Conservation (phyloP, 768 basidiomycete species). For the Clavulina sp. region DNA sequence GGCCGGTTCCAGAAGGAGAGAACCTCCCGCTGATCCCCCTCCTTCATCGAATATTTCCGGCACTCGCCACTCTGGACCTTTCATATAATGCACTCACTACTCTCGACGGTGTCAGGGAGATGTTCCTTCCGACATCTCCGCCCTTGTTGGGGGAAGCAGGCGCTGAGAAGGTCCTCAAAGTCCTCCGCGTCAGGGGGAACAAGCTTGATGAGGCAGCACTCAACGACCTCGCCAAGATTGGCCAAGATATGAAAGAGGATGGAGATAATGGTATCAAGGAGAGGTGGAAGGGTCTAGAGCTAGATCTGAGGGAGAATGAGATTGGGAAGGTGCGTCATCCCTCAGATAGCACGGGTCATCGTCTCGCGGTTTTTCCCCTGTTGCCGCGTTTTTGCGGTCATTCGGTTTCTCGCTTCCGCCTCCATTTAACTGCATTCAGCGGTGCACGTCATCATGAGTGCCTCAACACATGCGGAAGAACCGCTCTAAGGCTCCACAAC, state of each 20-base stretch:
- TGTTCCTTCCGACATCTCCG: constrained; percentile 5
- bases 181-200: constrained; percentile 7
- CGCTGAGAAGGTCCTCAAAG: constrained; percentile 5
- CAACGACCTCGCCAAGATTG: constrained; percentile 6
- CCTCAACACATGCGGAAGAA: too few relatives aligned
- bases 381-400: too few relatives aligned
- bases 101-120: constrained; percentile 39
- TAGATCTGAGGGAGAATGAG: constrained; percentile 71
- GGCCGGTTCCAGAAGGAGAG: not conserved
- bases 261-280: too few relatives aligned
- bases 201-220: not conserved
- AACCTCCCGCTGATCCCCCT: constrained; percentile 25
- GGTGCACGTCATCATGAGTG: too few relatives aligned
- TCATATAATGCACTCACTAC: constrained; percentile 55
- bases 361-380: too few relatives aligned
- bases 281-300: constrained; percentile 73
- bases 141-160: not conserved
- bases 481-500: too few relatives aligned
- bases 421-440: too few relatives aligned
- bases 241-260: constrained; percentile 19
- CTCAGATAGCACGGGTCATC: not conserved
- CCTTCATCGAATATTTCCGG: constrained; percentile 51
- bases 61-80: constrained; percentile 47
- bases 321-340: constrained; percentile 26
- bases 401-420: too few relatives aligned